Conservation (phyloP, 345 rosid genomes). For the Linum trigynum region DNA sequence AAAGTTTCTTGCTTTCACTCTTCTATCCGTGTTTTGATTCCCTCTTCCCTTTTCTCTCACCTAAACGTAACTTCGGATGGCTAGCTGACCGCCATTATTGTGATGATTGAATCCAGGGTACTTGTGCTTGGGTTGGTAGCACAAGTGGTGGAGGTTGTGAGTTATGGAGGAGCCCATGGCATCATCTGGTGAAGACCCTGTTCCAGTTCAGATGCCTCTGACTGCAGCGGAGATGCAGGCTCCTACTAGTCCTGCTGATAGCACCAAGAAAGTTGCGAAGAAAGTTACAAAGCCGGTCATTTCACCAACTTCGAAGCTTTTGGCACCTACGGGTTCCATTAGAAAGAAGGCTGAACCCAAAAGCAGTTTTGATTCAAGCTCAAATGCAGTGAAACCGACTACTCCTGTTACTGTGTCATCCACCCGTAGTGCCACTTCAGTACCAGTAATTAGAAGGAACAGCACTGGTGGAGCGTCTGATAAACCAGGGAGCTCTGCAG, state of each 20-base stretch:
- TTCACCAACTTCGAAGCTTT: constrained; percentile 30
- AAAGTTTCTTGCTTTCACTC: not conserved
- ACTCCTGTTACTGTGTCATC: constrained; percentile 36
- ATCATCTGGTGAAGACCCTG: constrained; percentile 30
- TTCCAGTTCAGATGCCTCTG: constrained; percentile 16
- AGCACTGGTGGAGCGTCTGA: constrained; percentile 80
- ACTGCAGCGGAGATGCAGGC: constrained; percentile 26
- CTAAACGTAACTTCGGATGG: not conserved
- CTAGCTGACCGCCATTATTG: constrained; percentile 13
- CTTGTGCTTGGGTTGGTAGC: constrained; percentile 14
- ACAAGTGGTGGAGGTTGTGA: constrained; percentile 12
- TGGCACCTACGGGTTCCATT: constrained; percentile 35
- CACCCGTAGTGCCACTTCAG: constrained; percentile 33
- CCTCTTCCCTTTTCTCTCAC: not conserved
- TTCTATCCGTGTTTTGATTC: not conserved
- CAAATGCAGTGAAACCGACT: constrained; percentile 37
- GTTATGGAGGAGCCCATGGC: constrained; percentile 48
- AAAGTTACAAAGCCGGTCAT: constrained; percentile 28
- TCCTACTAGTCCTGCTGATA: constrained; percentile 30
- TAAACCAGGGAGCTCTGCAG: constrained; percentile 32
- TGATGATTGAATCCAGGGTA: constrained; percentile 19
- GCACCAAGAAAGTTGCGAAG: constrained; percentile 26
- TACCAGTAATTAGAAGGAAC: constrained; percentile 53
- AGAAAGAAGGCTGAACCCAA: constrained; percentile 46
- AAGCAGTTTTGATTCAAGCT: constrained; percentile 25